Evolutionary conservation across 164 flowering plant genomes (phyloP).

Genomic region (Akebia trifoliata): DNA sequence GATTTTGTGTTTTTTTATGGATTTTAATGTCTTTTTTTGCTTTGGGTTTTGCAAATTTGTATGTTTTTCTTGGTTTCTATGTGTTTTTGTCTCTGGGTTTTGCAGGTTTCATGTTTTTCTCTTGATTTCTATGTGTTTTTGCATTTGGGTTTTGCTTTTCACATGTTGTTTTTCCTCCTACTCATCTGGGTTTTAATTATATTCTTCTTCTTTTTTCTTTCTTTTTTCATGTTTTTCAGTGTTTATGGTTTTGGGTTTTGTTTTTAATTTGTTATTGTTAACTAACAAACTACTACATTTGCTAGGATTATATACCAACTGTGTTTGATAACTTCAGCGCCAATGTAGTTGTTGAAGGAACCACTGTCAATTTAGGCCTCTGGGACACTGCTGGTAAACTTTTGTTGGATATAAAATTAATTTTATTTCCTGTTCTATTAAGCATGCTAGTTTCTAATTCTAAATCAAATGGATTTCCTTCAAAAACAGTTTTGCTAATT

Average conservation of each 20-base stretch:
- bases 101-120: conserved; percentile 23
- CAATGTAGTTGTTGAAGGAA: conserved; percentile 87
- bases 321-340: conserved; percentile 99
- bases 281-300: conserved; percentile 1
- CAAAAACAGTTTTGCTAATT: background rate
- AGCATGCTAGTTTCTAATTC: background rate
- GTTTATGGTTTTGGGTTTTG: background rate
- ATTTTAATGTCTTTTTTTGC: too few relatives aligned
- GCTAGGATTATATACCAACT: conserved; percentile 78
- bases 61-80: background rate
- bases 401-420: background rate
- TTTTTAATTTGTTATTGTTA: background rate
- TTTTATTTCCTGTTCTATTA: background rate
- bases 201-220: conserved; percentile 3
- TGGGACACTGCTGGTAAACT: conserved; percentile 97
- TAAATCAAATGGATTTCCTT: background rate
- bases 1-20: conserved; percentile 6
- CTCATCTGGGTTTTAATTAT: background rate
- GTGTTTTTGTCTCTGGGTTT: conserved; percentile 23
- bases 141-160: conserved; percentile 5
- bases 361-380: conserved; percentile 91
- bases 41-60: background rate
- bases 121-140: conserved; percentile 4
- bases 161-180: background rate
- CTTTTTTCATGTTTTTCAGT: background rate